Base-by-base conservation (phyloP, 352 stramenopile species). In the Globisporangium echinulatum region DNA sequence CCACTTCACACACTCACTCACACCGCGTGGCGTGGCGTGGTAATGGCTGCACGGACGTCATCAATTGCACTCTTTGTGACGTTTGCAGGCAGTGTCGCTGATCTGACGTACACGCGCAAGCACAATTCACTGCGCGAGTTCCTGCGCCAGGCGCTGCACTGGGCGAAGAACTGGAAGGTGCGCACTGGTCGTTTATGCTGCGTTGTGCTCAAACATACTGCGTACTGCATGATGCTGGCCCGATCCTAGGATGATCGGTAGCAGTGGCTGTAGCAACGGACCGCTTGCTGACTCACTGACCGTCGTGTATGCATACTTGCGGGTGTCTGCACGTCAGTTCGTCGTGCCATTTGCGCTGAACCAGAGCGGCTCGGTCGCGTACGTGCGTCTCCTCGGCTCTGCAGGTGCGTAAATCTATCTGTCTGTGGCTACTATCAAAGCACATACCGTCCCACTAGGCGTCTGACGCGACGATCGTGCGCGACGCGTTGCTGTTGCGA, bases 311-410 rank as follows among this genome's bases (percentile, higher is more conserved):
- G 15, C 13, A 7, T 33, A 13, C 11, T 5, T 48, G 43, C 11
- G 25, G 25, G 2, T 33, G 25, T 48, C 42, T 46, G 42, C 42
- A 5, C 36, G 17, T 7, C 56, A 94, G 85, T 90, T 94, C 56
- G 67, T 92, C 25, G 59, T 94, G n/a, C 85, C 85, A 4, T 94
- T 94, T 52, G 70, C 58, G 19, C 52, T 94, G 13, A 94, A 94
- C 61, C 85, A 94, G 64, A 94, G 83, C 51, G 85, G 85, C 14
- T 94, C 85, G 7, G 66, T 91, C 48, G 78, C 78, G 10, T 94
- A 90, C 56, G 83, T 93, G 7, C 87, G 85, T 39, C 70, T 94
- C 0, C 72, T 94, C 46, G 82, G 83, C 17, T 88, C 85, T 36
- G 67, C 77, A 39, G 85, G 85, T 90, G 43, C 48, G 66, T 14